Conservation (phyloP, 371 early-diverging fungal species). For the Rhizomucor pusillus region DNA sequence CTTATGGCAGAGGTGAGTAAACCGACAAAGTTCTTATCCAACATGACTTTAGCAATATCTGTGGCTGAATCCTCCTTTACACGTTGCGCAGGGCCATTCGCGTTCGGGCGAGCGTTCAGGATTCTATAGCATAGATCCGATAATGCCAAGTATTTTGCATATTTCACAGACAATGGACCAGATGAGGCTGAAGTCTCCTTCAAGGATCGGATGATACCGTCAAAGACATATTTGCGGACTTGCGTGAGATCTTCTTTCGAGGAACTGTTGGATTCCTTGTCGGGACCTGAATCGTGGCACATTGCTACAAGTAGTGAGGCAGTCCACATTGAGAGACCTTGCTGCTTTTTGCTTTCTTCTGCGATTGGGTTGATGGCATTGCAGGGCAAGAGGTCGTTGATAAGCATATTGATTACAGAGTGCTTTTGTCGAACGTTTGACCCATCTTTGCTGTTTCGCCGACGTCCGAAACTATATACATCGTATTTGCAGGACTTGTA, state of each 20-base stretch:
- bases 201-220: constrained; percentile 58
- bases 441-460: constrained; percentile 45
- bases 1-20: constrained; percentile 75
- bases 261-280: constrained; percentile 38
- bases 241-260: constrained; percentile 55
- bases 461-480: constrained; percentile 61
- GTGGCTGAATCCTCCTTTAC: constrained; percentile 56
- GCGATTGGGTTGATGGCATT: constrained; percentile 47
- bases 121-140: constrained; percentile 74
- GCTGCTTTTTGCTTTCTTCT: constrained; percentile 55
- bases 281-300: constrained; percentile 44
- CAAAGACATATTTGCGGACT: constrained; percentile 68
- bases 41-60: constrained; percentile 77
- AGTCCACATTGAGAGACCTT: constrained; percentile 68
- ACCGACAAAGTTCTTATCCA: constrained; percentile 87
- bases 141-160: constrained; percentile 66
- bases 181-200: constrained; percentile 58
- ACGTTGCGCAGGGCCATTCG: constrained; percentile 27
- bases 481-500: constrained; percentile 83
- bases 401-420: constrained; percentile 48
- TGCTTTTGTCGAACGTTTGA: constrained; percentile 25
- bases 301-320: constrained; percentile 59
- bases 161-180: constrained; percentile 59
- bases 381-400: constrained; percentile 66
- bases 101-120: constrained; percentile 53